phyloP scores from a whole-genome alignment of 2,329 filamentous ascomycete species.

The Claviceps africana region DNA sequence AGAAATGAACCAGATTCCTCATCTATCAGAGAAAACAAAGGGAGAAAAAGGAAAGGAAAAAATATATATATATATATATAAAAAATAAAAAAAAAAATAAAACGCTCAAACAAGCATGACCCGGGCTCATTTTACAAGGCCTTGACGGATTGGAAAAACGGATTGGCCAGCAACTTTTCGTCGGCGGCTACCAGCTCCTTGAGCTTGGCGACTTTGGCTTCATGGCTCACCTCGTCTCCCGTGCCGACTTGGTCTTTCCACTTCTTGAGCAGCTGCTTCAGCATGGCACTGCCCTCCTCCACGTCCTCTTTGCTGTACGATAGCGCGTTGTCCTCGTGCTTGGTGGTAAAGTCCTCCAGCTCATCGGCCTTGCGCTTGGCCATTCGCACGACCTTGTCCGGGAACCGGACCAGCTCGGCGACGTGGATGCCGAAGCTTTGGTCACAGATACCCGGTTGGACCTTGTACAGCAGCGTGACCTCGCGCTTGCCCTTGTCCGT shows the following conservation, averaged over 20 bases:
- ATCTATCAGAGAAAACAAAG: too few relatives aligned
- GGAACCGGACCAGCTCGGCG: slow-evolving; percentile 89
- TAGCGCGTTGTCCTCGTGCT: slow-evolving; percentile 48
- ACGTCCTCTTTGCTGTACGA: slow-evolving; percentile 73
- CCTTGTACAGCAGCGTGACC: slow-evolving; percentile 93
- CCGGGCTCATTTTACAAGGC: slow-evolving; percentile 25
- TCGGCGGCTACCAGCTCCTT: slow-evolving; percentile 66
- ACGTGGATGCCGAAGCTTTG: slow-evolving; percentile 98
- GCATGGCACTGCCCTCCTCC: slow-evolving; percentile 68
- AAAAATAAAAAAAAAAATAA: not conserved
- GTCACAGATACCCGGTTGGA: slow-evolving; percentile 88
- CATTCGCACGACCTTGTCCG: slow-evolving; percentile 95
- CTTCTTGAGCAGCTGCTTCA: slow-evolving; percentile 68
- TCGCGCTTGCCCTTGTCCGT: slow-evolving; percentile 48
- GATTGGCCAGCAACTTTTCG: slow-evolving; percentile 46
- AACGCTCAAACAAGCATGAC: not conserved
- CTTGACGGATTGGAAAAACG: slow-evolving; percentile 57
- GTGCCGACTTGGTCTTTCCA: slow-evolving; percentile 70
- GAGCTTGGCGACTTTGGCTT: slow-evolving; percentile 67
- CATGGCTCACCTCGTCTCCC: slow-evolving; percentile 45
- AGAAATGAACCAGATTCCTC: not conserved
- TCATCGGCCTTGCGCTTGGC: slow-evolving; percentile 98
- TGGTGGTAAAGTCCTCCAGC: slow-evolving; percentile 83
- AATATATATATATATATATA: too few relatives aligned
- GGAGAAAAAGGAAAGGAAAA: not conserved